Base-by-base conservation (phyloP, 176 grass and related monocot genomes). In the Olyra latifolia region DNA sequence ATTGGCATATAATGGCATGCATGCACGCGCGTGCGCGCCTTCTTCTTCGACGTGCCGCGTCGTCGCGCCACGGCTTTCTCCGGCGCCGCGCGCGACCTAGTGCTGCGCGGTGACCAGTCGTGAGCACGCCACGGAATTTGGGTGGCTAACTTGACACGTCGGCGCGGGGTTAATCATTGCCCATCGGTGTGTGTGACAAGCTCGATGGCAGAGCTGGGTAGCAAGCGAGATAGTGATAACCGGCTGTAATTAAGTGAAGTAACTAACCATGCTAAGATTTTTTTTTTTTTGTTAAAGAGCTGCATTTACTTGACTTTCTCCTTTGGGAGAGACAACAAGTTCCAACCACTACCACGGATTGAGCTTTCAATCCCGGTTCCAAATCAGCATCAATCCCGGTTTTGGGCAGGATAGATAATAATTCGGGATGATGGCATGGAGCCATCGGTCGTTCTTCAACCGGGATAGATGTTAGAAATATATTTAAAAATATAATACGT, bases 41-140 rank as follows among this genome's bases (percentile, higher is more conserved):
- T 46, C 63, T 22, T 14, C 49, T 11, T 0, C 45, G 22, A 69
- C 72, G 55, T 73, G 77, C 72, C 72, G 72, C 47, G 72, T 61
- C 79, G 63, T 24, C 61, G 61, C 60, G 55, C 14, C 39, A 8
- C 23, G 55, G 20, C 0, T 8, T 35, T 27, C 10, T 45, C 35
- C 47, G 35, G 40, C 40, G 65, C 68, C 46, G 29, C 8, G 75
- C 76, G 62, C 57, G 5, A 22, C 69, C 65, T 66, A 81, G 77
- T 87, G 85, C 62, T 0, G 74, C 80, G 72, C 22, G 23, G 47
- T 63, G 86, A 11, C 41, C 66, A 19, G 80, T 66, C 80, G 58
- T 58, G 59, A 27, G 7, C 74, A 48, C 28, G 68, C 49, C 20
- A 43, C 57, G 15, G 73, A 19, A 65, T 77, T 62, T 46, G 42